These are phyloP conservation scores for Ceratonia siliqua DNA, from an alignment of 306 rosid genomes.

Conservation along the genomic window DNA sequence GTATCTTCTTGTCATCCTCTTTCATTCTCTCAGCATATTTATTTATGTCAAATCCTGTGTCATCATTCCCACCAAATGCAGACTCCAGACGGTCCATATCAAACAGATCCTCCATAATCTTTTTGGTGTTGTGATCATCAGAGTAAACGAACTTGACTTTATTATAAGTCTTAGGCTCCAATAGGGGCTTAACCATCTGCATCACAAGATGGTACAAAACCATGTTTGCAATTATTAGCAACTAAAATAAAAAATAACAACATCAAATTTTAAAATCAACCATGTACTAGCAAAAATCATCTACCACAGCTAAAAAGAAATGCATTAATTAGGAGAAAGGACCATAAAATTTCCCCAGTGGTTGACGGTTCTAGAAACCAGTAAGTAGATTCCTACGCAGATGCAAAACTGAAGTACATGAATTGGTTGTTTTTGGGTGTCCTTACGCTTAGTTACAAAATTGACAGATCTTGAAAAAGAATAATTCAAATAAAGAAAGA, in stretches of 20 bases:
- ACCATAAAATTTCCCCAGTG: background rate
- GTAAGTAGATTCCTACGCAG: background rate
- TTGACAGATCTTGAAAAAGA: background rate
- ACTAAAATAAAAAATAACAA: background rate
- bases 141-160: conserved; percentile 89
- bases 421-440: too few relatives aligned
- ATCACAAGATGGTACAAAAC: conserved; percentile 18
- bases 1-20: conserved; percentile 71
- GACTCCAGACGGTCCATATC: conserved; percentile 77
- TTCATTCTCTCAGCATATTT: conserved; percentile 82
- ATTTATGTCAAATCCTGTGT: conserved; percentile 59
- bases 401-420: too few relatives aligned
- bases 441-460: too few relatives aligned
- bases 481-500: background rate
- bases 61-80: conserved; percentile 82
- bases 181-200: conserved; percentile 88
- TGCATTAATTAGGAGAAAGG: background rate
- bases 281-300: background rate
- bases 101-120: conserved; percentile 81
- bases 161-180: conserved; percentile 78
- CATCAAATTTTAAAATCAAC: background rate
- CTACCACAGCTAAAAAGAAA: background rate
- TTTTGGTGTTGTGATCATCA: conserved; percentile 67
- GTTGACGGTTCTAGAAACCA: conserved; percentile 4
- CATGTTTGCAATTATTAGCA: conserved; percentile 8